Percentiles rank a stretch among this genome's conserved stretches.
Conservation (phyloP, 2,329 filamentous ascomycete genomes). For the Alternaria triticina region DNA sequence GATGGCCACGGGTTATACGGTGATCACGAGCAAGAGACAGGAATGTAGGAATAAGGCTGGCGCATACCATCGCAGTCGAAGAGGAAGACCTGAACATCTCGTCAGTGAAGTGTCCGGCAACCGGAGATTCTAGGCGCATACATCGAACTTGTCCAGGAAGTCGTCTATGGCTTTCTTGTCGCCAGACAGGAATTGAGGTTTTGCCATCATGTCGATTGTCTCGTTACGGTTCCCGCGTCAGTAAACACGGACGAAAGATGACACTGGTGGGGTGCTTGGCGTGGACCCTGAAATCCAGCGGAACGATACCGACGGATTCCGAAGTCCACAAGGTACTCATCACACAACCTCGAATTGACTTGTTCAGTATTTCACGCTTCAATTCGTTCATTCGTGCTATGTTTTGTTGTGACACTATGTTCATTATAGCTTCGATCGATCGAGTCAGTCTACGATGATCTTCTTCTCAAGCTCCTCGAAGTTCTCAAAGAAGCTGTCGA, state of each 20-base stretch:
- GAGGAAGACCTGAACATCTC: conserved; percentile 74
- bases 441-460: conserved; percentile 77
- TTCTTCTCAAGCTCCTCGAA: conserved; percentile 83
- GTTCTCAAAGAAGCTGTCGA: conserved; percentile 83
- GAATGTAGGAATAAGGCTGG: conserved; percentile 11
- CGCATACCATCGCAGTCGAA: conserved; percentile 92
- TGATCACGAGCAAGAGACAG: neutral
- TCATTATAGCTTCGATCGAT: conserved; percentile 30
- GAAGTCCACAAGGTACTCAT: conserved; percentile 3
- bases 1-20: neutral
- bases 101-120: conserved; percentile 22
- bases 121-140: conserved; percentile 56
- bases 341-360: neutral
- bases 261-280: conserved; percentile 40
- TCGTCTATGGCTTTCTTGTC: conserved; percentile 76
- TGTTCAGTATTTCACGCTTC: neutral
- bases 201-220: conserved; percentile 25
- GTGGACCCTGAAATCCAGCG: conserved; percentile 21
- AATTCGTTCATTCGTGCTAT: neutral
- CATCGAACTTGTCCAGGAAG: conserved; percentile 92
- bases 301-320: conserved; percentile 13
- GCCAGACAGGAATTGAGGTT: conserved; percentile 73
- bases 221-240: conserved; percentile 1
- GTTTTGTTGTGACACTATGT: neutral
- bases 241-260: conserved; percentile 9